Evolutionary conservation across 2,329 filamentous ascomycete genomes (phyloP).

Genomic region (Colletotrichum sp.): DNA sequence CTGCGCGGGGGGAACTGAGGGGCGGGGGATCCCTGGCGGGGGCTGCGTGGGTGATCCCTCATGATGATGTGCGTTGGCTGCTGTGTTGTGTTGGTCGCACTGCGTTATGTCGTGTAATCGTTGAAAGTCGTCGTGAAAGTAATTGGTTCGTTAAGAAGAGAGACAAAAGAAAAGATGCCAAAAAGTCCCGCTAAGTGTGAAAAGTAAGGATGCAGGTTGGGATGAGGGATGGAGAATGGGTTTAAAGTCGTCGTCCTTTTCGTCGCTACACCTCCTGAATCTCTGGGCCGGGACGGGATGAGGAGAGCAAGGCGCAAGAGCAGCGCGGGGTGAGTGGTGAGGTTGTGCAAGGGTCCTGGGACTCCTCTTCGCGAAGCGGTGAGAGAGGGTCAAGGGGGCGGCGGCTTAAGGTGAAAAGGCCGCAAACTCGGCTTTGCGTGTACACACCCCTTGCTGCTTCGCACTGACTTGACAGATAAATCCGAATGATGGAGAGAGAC

Average conservation of each 20-base stretch:
- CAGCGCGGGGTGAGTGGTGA: background rate
- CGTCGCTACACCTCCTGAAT: background rate
- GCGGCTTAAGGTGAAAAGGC: background rate
- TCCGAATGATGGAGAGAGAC: background rate
- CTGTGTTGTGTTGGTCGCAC: background rate
- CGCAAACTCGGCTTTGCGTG: background rate
- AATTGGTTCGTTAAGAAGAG: background rate
- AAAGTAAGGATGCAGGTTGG: background rate
- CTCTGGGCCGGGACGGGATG: background rate
- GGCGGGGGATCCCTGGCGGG: conserved; percentile 5
- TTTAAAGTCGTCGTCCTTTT: background rate
- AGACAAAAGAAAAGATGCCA: background rate
- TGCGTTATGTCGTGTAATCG: background rate
- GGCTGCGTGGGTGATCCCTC: conserved; percentile 9
- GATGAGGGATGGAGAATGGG: background rate
- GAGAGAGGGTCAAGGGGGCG: background rate
- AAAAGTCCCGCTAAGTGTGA: background rate
- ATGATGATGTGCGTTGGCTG: background rate
- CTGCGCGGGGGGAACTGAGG: background rate
- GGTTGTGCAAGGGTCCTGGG: background rate
- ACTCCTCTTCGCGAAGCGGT: background rate
- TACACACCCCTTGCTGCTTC: background rate
- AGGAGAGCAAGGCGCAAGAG: background rate
- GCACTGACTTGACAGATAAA: background rate
- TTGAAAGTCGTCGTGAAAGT: background rate